Evolutionary conservation across 371 early-diverging fungal species (phyloP).

Genomic region (Apophysomyces elegans): DNA sequence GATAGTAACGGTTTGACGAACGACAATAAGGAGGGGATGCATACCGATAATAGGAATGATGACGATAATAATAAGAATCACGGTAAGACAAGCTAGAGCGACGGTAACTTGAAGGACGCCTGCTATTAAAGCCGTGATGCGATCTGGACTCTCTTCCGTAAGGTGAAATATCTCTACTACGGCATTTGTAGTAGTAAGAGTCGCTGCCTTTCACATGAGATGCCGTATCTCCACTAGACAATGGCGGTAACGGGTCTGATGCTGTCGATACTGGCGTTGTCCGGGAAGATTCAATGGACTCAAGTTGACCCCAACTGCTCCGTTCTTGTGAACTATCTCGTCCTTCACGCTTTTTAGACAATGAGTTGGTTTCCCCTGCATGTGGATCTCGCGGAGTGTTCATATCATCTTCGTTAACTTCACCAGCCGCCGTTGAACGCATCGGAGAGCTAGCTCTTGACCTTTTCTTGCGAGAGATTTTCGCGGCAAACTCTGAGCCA

Average conservation of each 20-base stretch:
- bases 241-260: neutral
- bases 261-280: neutral
- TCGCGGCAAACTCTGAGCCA: constrained; percentile 34
- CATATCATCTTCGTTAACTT: neutral
- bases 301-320: neutral
- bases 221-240: neutral
- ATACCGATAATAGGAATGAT: constrained; percentile 4
- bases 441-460: constrained; percentile 1
- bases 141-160: neutral
- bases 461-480: constrained; percentile 18
- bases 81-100: neutral
- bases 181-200: neutral
- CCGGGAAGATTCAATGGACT: neutral
- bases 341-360: neutral
- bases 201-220: neutral
- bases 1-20: constrained; percentile 1
- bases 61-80: neutral
- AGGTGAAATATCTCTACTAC: constrained; percentile 4
- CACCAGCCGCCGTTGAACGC: neutral
- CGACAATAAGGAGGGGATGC: constrained; percentile 4
- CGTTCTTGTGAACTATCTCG: neutral
- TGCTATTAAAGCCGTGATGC: neutral
- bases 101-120: neutral
- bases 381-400: neutral
- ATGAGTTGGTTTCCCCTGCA: neutral